Percentiles rank a stretch among this genome's conserved stretches.
These are phyloP conservation scores for Symbiodinium natans DNA, from an alignment of 73 alveolate genomes.

Conservation along the genomic window DNA sequence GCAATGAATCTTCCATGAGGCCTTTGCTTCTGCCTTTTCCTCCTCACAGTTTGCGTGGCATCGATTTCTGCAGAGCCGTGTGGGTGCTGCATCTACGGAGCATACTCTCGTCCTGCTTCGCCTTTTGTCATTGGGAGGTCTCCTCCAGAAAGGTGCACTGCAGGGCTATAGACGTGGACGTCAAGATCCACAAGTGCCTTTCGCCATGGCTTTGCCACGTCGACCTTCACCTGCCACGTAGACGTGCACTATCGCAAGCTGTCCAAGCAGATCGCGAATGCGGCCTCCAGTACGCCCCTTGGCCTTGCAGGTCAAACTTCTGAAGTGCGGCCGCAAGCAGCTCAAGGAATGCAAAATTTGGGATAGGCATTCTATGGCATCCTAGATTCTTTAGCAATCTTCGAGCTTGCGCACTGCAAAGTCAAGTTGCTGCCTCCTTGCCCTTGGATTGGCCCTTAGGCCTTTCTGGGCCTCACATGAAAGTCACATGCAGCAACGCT, in stretches of 20 bases:
- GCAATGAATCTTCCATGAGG: too few relatives aligned
- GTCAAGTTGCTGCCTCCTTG: background rate
- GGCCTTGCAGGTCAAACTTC: too few relatives aligned
- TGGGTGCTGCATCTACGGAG: background rate
- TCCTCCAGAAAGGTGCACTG: background rate
- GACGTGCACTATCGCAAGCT: too few relatives aligned
- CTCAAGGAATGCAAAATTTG: too few relatives aligned
- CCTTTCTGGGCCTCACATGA: background rate
- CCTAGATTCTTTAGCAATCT: background rate
- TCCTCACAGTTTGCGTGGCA: too few relatives aligned
- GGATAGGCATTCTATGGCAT: too few relatives aligned
- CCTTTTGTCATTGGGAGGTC: background rate
- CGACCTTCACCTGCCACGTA: conserved; percentile 1
- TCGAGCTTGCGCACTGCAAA: background rate
- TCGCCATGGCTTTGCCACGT: background rate
- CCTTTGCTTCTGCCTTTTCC: conserved; percentile 17
- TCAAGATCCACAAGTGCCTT: background rate
- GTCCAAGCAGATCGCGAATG: too few relatives aligned
- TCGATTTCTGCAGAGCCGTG: too few relatives aligned
- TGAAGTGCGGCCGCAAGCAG: too few relatives aligned
- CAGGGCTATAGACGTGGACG: too few relatives aligned
- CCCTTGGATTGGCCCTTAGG: background rate
- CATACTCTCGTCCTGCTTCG: background rate
- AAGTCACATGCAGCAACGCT: background rate
- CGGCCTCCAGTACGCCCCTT: conserved; percentile 5